phyloP scores from a whole-genome alignment of 176 grass and related monocot genomes.

The Oryza punctata region DNA sequence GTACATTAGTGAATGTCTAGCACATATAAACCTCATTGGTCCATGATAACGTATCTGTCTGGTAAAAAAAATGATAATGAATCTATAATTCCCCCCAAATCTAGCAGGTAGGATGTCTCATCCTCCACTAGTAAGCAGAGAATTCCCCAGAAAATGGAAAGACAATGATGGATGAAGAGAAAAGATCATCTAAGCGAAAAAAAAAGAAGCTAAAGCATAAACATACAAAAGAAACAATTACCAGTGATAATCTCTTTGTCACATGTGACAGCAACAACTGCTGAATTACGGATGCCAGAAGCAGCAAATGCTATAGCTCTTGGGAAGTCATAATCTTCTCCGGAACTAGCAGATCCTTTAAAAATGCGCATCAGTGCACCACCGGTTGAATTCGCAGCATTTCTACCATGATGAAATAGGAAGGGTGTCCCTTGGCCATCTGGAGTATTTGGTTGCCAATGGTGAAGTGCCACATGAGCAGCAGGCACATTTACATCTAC shows the following conservation, averaged over 20 bases:
- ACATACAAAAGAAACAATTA: constrained; percentile 47
- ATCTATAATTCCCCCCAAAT: neutral
- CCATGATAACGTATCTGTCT: neutral
- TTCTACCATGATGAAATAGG: constrained; percentile 84
- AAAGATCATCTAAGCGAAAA: constrained; percentile 1
- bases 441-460: constrained; percentile 97
- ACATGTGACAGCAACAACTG: constrained; percentile 81
- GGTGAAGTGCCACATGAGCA: constrained; percentile 84
- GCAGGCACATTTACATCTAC: constrained; percentile 77
- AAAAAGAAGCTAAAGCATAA: constrained; percentile 24
- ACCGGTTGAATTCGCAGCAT: constrained; percentile 57
- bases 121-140: neutral
- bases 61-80: neutral
- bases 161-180: neutral
- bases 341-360: constrained; percentile 68
- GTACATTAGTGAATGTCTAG: neutral
- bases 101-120: neutral
- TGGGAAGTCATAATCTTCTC: constrained; percentile 82
- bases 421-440: constrained; percentile 96
- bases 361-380: constrained; percentile 95
- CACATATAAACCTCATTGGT: neutral
- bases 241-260: constrained; percentile 94
- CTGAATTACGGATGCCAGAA: constrained; percentile 67
- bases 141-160: neutral
- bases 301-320: constrained; percentile 85